Conservation (phyloP, 768 basidiomycete species). For the Tricholoma hemisulphureum region DNA sequence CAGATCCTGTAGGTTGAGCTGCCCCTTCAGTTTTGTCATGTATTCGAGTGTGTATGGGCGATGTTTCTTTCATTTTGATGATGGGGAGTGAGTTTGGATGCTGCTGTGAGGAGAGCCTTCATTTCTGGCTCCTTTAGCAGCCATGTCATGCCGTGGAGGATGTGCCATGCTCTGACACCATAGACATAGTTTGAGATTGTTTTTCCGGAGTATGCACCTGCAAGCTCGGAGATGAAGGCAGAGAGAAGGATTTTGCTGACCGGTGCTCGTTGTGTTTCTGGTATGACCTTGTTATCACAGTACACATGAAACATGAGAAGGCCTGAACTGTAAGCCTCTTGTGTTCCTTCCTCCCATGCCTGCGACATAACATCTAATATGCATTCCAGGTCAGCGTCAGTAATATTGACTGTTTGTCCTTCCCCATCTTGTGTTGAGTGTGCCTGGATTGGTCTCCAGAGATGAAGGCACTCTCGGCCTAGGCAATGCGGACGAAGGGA, state of each 20-base stretch:
- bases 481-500: not conserved
- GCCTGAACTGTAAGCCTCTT: not conserved
- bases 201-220: no score
- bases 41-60: no score
- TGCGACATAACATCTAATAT: not conserved
- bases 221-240: not conserved
- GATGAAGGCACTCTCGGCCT: not conserved
- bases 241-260: not conserved
- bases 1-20: no score
- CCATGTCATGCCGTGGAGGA: no score
- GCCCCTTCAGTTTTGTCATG: no score
- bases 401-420: not conserved
- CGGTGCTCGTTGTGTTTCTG: not conserved
- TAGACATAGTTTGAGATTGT: no score
- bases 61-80: no score
- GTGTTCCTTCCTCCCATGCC: not conserved
- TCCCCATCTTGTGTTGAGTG: not conserved
- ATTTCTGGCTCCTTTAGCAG: no score
- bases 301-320: not conserved
- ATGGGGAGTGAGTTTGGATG: no score
- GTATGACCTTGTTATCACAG: not conserved
- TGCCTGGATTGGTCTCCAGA: not conserved
- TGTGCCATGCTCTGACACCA: no score
- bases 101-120: no score
- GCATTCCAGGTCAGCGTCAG: not conserved